These are phyloP conservation scores for Claviceps capensis DNA, from an alignment of 2,329 filamentous ascomycete genomes.

Conservation along the genomic window DNA sequence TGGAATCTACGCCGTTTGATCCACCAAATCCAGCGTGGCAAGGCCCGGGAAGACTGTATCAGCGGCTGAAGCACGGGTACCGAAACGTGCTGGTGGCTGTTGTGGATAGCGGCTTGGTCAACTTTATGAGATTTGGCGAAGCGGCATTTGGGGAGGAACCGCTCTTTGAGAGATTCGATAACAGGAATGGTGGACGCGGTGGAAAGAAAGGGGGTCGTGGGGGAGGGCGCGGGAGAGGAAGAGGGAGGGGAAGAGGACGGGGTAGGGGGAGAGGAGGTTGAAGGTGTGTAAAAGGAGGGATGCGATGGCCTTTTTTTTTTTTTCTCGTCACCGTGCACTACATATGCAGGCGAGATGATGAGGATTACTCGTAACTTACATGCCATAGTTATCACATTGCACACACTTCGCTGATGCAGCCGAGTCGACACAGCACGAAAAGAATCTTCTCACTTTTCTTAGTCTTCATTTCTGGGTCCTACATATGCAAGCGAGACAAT, in stretches of 20 bases:
- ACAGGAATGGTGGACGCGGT: slow-evolving; percentile 27
- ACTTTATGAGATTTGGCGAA: slow-evolving; percentile 72
- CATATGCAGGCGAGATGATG: too few species aligned
- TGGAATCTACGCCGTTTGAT: slow-evolving; percentile 60
- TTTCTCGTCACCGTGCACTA: too few species aligned
- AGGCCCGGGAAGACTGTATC: slow-evolving; percentile 46
- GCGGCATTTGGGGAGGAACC: slow-evolving; percentile 64
- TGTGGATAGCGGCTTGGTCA: slow-evolving; percentile 80
- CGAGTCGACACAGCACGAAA: too few species aligned
- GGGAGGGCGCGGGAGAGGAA: slow-evolving; percentile 10
- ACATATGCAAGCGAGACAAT: too few species aligned
- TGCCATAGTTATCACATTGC: too few species aligned
- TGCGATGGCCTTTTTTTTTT: too few species aligned
- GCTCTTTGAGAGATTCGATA: slow-evolving; percentile 48
- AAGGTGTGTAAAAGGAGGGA: not conserved
- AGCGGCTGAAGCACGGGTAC: slow-evolving; percentile 70
- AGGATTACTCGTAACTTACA: too few species aligned
- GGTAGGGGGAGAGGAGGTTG: slow-evolving; percentile 10
- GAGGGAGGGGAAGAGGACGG: slow-evolving; percentile 7
- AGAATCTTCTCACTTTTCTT: too few species aligned
- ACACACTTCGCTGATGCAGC: too few species aligned
- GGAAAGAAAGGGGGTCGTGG: slow-evolving; percentile 19
- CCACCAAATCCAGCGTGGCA: slow-evolving; percentile 32
- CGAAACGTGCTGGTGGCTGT: slow-evolving; percentile 76
- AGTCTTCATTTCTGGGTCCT: too few species aligned